These are phyloP conservation scores for Clonostachys sp. DNA, from an alignment of 2,329 filamentous ascomycete species.

Conservation along the genomic window DNA sequence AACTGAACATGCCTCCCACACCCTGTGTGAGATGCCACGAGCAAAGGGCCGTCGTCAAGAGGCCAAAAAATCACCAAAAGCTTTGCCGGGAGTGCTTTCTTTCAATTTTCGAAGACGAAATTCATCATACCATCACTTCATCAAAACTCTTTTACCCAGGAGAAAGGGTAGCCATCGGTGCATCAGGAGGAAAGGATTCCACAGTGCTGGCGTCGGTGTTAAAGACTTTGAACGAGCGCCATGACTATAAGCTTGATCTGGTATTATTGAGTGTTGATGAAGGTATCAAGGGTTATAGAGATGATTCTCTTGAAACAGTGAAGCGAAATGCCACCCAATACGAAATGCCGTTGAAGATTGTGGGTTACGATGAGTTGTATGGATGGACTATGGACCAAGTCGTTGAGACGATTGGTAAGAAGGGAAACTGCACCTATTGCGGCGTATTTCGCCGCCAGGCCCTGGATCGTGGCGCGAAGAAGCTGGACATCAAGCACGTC, in stretches of 20 bases:
- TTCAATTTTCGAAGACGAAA: conserved; percentile 81
- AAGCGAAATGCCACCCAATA: conserved; percentile 92
- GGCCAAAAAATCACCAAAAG: conserved; percentile 92
- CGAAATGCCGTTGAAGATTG: conserved; percentile 83
- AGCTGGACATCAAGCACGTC: conserved; percentile 84
- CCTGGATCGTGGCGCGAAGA: conserved; percentile 84
- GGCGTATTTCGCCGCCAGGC: conserved; percentile 94
- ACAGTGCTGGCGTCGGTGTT: conserved; percentile 93
- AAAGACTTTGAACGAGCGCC: conserved; percentile 87
- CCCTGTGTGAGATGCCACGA: conserved; percentile 72
- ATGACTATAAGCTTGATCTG: conserved; percentile 81
- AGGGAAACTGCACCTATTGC: conserved; percentile 98
- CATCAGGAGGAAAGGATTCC: conserved; percentile 95
- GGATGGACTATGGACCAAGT: conserved; percentile 99
- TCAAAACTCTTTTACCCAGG: conserved; percentile 78
- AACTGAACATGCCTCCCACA: conserved; percentile 65
- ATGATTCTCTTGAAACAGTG: conserved; percentile 93
- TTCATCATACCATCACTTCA: conserved; percentile 85
- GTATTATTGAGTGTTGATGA: conserved; percentile 91
- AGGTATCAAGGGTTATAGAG: conserved; percentile 93
- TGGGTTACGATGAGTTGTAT: conserved; percentile 91
- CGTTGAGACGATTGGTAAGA: conserved; percentile 92
- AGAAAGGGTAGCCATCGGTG: conserved; percentile 88
- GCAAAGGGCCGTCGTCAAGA: conserved; percentile 80
- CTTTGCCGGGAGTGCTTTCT: conserved; percentile 90